Evolutionary conservation across 768 basidiomycete genomes (phyloP), one percentile per base, ranked within the genome.

Genomic region (Daedalea quercina): DNA sequence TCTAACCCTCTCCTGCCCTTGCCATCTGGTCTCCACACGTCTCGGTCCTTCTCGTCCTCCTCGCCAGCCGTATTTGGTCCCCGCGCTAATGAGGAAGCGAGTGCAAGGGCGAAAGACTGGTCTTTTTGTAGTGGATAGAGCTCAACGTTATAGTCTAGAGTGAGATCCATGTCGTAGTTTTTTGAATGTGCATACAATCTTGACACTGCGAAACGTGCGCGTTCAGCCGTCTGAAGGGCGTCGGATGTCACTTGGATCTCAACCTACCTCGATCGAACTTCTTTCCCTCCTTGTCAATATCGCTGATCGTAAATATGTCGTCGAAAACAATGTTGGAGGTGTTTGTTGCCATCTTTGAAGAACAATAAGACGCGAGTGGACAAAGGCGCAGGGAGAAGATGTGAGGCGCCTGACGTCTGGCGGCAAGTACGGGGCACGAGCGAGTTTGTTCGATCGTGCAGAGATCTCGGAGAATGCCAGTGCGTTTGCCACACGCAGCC

Each of bases 241-340:
- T 3, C 22, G 7, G 31, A 35, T 41, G 2, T 23, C 43, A 6
- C 43, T 25, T 13, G 25, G 43, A 9, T 15, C 9, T 44, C 20
- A 22, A 64, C 83, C 45, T 52, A 94, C 95, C 95, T 85, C 95
- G 76, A 70, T 99, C 96, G 62, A 97, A 99, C 68, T 94, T 96
- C 76, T 90, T 96, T 44, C 95, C 95, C 61, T 94, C 94, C 68
- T 82, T 84, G 74, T 94, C 85, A 47, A 94, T 89, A 42, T 70
- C 84, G 59, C 80, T 78, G 60, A 95, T 87, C 11, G 80, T 85
- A 71, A 98, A 97, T 43, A 94, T 85, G 67, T 97, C 95, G 64
- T 94, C 90, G 64, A 97, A 97, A 53, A 96, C 81, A 61, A 95
- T 81, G 66, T 77, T 87, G 1, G 87, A 86, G 40, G 82, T 73